These are phyloP conservation scores for Polyrhizophydium stewartii DNA, from an alignment of 371 early-diverging fungal species.

Conservation along the genomic window DNA sequence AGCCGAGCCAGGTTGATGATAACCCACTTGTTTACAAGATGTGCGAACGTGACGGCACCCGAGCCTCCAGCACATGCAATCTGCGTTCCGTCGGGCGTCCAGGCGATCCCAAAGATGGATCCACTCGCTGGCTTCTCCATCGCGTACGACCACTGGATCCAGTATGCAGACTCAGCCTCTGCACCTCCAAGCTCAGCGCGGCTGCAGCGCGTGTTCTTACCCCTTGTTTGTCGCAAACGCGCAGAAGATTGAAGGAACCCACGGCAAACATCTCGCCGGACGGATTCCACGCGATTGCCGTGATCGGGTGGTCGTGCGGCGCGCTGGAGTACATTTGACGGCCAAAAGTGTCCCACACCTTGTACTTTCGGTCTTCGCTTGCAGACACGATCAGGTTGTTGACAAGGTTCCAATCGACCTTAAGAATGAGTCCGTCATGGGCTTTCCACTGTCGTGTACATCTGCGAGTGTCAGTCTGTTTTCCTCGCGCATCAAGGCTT, in stretches of 20 bases:
- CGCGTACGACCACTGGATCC: conserved; percentile 45
- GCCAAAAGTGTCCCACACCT: conserved; percentile 51
- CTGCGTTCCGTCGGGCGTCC: conserved; percentile 54
- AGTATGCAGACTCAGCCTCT: background rate
- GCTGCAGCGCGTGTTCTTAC: conserved; percentile 17
- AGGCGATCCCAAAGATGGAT: conserved; percentile 42
- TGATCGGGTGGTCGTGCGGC: conserved; percentile 45
- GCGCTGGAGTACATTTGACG: conserved; percentile 42
- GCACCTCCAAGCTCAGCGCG: background rate
- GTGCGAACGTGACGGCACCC: conserved; percentile 48
- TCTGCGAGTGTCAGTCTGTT: too few relatives aligned
- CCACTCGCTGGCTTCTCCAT: conserved; percentile 39
- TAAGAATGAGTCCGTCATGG: conserved; percentile 46
- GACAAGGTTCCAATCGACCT: conserved; percentile 48
- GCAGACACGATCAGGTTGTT: conserved; percentile 47
- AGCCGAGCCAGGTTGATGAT: background rate
- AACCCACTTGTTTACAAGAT: conserved; percentile 38
- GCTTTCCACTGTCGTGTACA: conserved; percentile 56
- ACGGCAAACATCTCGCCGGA: conserved; percentile 53
- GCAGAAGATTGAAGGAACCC: conserved; percentile 39
- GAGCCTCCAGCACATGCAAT: conserved; percentile 45
- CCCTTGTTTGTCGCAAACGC: conserved; percentile 49
- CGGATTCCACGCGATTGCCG: conserved; percentile 47
- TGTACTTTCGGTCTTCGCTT: conserved; percentile 49
- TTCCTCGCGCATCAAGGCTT: too few relatives aligned